phyloP scores from a whole-genome alignment of 129 eudicot genomes.

The Smallanthus sonchifolius region DNA sequence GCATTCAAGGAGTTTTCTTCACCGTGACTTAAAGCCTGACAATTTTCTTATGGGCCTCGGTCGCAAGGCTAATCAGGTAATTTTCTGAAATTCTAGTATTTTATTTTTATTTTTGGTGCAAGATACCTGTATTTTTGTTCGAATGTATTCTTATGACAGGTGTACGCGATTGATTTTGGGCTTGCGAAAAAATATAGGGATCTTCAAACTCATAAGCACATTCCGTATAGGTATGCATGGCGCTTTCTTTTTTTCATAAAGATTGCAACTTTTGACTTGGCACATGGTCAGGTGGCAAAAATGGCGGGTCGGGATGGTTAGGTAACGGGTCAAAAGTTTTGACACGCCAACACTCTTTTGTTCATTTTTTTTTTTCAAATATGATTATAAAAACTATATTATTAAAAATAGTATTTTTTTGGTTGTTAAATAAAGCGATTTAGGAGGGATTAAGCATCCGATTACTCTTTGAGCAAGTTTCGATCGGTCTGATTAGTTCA shows the following conservation, averaged over 20 bases:
- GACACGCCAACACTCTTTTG: no score
- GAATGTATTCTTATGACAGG: conserved; percentile 32
- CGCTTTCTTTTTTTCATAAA: background rate
- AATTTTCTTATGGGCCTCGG: conserved; percentile 99
- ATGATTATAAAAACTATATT: no score
- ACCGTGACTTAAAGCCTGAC: conserved; percentile 98
- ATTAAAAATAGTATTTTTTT: no score
- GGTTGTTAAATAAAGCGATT: no score
- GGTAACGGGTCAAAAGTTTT: background rate
- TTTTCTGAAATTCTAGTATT: background rate
- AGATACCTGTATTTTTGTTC: background rate
- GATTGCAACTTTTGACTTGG: background rate
- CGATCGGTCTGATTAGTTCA: no score
- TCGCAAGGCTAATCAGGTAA: conserved; percentile 98
- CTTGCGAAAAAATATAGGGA: conserved; percentile 90
- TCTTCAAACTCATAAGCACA: conserved; percentile 91
- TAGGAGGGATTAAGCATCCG: no score
- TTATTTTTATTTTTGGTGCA: background rate
- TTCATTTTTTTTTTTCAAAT: no score
- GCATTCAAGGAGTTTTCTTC: conserved; percentile 98
- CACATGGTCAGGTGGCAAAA: background rate
- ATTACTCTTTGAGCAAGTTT: no score
- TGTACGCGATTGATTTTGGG: conserved; percentile 77
- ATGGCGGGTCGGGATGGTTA: background rate
- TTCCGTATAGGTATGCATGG: conserved; percentile 63